These are phyloP conservation scores for Gossypium trilobum DNA, from an alignment of 441 rosid genomes.

Conservation along the genomic window DNA sequence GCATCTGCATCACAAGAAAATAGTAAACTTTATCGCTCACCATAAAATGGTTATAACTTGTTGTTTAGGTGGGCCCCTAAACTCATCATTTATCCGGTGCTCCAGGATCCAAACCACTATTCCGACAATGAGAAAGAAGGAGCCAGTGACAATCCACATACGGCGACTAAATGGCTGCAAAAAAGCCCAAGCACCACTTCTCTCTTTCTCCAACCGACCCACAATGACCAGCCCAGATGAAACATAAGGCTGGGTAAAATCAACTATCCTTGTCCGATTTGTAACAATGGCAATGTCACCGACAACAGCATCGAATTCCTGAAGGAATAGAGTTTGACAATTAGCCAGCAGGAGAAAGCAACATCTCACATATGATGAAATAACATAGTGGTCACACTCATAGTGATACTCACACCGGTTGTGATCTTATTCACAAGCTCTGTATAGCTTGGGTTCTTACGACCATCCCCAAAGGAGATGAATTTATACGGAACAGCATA, in stretches of 20 bases:
- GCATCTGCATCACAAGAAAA: not conserved
- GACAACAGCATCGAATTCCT: slow-evolving; percentile 72
- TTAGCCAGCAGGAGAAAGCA: slow-evolving; percentile 18
- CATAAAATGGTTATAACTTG: slow-evolving; percentile 72
- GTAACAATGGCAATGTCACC: slow-evolving; percentile 83
- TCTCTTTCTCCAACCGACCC: slow-evolving; percentile 57
- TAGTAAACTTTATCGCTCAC: slow-evolving; percentile 30
- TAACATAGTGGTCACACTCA: not conserved
- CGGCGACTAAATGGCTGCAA: slow-evolving; percentile 53
- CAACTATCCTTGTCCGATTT: slow-evolving; percentile 70
- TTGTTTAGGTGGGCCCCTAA: slow-evolving; percentile 74
- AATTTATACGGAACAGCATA: slow-evolving; percentile 67
- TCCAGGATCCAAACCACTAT: slow-evolving; percentile 84
- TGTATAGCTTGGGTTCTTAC: slow-evolving; percentile 60
- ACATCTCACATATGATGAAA: not conserved
- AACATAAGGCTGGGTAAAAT: slow-evolving; percentile 80
- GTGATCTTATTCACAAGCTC: slow-evolving; percentile 55
- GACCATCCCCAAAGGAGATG: slow-evolving; percentile 64
- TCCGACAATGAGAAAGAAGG: slow-evolving; percentile 59
- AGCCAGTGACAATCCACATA: slow-evolving; percentile 65
- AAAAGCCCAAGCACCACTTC: slow-evolving; percentile 85
- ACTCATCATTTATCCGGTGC: slow-evolving; percentile 79
- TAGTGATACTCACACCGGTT: slow-evolving; percentile 51
- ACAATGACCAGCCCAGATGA: slow-evolving; percentile 82
- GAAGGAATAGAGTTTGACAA: slow-evolving; percentile 21